Base-by-base conservation (phyloP, 2,329 filamentous ascomycete species). In the Diaporthe sp. region DNA sequence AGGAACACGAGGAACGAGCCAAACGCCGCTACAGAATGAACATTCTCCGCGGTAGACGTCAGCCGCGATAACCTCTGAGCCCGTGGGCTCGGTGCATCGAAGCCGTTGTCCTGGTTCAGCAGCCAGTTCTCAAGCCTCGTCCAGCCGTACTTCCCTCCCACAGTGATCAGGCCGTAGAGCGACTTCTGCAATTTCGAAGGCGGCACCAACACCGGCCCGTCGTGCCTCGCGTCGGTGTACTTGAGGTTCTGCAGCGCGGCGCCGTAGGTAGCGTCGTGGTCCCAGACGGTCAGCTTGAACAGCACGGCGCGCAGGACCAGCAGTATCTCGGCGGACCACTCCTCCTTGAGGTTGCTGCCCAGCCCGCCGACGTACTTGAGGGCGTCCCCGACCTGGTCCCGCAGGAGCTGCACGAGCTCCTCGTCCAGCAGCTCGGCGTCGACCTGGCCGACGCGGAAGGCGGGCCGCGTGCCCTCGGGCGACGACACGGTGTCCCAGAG, bases 261-360 rank as follows among this genome's bases (percentile, higher is more conserved):
- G 76, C 97, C 97, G 84, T 99, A 98, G 7, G 94, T 97, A 53
- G 97, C 95, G 83, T 98, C 93, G 83, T 98, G 95, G 84, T 98
- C 96, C 97, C 97, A 99, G 75, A 99, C 93, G 22, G 94, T 95
- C 77, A 99, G 90, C 85, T 99, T 99, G 88, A 98, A 99, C 10
- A 99, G 87, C 4, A 95, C 87, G 2, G 93, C 91, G 63, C 96
- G 90, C 74, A 99, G 88, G 0, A 88, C 90, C 39, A 98, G 88
- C 77, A 94, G 88, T 72, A 98, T 96, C 85, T 98, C 97, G 71
- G 94, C 89, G 20, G 92, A 92, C 92, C 95, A 98, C 81, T 98
- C 94, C 83, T 98, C 95, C 75, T 94, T 91, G 60, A 98, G 85
- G 83, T 96, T 87, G 39, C 90, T 84, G 79, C 76, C 77, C 37